Evolutionary conservation across 139 green algal genomes (phyloP), one percentile per base, ranked within the genome.

Genomic region (Chlamydomonas incerta): DNA sequence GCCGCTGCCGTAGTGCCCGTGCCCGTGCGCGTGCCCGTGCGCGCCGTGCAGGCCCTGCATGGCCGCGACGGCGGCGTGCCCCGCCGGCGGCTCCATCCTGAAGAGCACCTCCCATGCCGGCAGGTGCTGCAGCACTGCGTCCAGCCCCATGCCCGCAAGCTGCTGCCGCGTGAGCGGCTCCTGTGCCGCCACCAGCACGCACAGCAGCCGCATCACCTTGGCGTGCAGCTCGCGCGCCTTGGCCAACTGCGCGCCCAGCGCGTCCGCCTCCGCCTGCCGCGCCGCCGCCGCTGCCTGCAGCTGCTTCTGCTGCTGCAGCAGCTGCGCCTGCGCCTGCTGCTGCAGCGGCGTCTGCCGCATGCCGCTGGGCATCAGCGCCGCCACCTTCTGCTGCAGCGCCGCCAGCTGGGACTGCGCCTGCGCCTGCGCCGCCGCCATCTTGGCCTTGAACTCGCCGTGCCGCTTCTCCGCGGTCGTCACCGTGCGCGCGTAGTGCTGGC

Each of bases 121-220:
- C 33, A 86, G 52, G 29, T 46, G 23, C 33, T 67, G 33, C 50
- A 86, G 46, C 47, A 67, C 77, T 0, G 26, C 65, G 3, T 84
- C 77, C 18, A 84, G 60, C 10, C 77, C 77, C 77, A 84, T 83
- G 76, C 31, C 26, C 11, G 62, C 62, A 35, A 83, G 62, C 76
- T 83, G 76, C 4, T 31, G 17, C 23, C 28, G 29, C 1, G 31
- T 76, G 0, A 85, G 79, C 46, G n/a, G 79, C 79, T 85, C 79
- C 79, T 76, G 65, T 0, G 79, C 65, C 18, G 79, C 79, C 31
- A 75, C 79, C 47, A 57, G 37, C 31, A 85, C 79, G 6, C 65
- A 66, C 31, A 85, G 47, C 79, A 85, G 47, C 47, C 66, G 79
- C 79, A 75, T 75, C n/a, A 85, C 41, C 74, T 75, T 50, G 26